Evolutionary conservation across 169 alveolate species (phyloP).

Genomic region (Plasmodium relictum): DNA sequence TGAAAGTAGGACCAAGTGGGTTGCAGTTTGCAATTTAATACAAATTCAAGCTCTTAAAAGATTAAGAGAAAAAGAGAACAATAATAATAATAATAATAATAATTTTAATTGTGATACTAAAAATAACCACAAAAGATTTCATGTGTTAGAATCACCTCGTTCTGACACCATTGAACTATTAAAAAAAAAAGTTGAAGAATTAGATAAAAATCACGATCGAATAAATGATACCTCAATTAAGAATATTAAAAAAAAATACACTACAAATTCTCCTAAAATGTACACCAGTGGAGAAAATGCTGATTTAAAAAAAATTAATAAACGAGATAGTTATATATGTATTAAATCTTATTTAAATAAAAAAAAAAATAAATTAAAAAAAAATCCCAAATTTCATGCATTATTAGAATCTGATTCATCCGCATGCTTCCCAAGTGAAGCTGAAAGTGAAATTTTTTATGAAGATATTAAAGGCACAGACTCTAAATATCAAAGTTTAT

Average conservation of each 20-base stretch:
- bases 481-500: background rate
- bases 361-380: slow-evolving; percentile 64
- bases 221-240: background rate
- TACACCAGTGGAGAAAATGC: background rate
- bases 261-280: background rate
- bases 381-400: slow-evolving; percentile 68
- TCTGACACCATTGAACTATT: background rate
- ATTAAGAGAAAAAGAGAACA: slow-evolving; percentile 31
- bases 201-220: background rate
- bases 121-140: background rate
- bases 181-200: background rate
- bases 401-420: slow-evolving; percentile 29
- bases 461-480: slow-evolving; percentile 18
- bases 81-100: background rate
- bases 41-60: slow-evolving; percentile 81
- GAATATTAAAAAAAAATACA: background rate
- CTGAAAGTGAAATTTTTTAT: slow-evolving; percentile 21
- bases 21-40: slow-evolving; percentile 78
- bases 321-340: background rate
- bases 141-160: background rate
- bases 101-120: background rate
- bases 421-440: slow-evolving; percentile 34
- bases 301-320: background rate
- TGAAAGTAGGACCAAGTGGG: slow-evolving; percentile 78
- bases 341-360: slow-evolving; percentile 48